Evolutionary conservation across 2,329 filamentous ascomycete genomes (phyloP), one percentile per base, ranked within the genome.

Genomic region (Cryphonectria japonica): DNA sequence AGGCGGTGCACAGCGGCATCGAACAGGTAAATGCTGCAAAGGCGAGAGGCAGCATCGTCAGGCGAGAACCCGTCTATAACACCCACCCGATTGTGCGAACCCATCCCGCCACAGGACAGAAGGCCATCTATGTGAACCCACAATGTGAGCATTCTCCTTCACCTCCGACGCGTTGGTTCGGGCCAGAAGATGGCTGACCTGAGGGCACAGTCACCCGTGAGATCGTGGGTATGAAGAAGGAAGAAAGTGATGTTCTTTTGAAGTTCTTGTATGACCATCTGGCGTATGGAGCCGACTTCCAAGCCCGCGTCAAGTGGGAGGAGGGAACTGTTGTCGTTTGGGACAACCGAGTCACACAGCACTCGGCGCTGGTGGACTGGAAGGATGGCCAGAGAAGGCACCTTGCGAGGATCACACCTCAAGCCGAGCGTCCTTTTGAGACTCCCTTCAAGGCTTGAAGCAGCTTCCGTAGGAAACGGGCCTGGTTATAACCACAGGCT

Each of bases 281-380:
- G 67, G 91, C 90, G 0, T 86, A 88, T 57, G 91, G 91, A 29
- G 88, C 91, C 66, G 92, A 94, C 77, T 88, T 94, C 79, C 92
- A 95, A 75, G 86, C 86, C 6, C 87, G 92, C 34, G 86, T 97
- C 66, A 92, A 91, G 79, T 97, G 93, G 93, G 89, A 89, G 75
- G 85, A 89, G 60, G 87, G 89, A n/a, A 95, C 92, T 0, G 93
- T 97, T 0, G 92, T 96, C 1, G 89, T 95, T 0, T 97, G 93
- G 93, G 93, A 96, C 79, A 96, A 95, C 82, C 86, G 93, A 43
- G 88, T 95, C 0, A 94, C 92, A 13, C 87, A 89, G 75, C 93
- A 97, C 80, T 92, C 92, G 8, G 93, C 93, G 1, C 83, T 95
- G 54, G 84, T 95, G 3, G 93, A 97, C 79, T 97, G 93, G 93